Evolutionary conservation across 129 eudicot species (phyloP), one percentile per base, ranked within the genome.

Genomic region (Solidago caesia): DNA sequence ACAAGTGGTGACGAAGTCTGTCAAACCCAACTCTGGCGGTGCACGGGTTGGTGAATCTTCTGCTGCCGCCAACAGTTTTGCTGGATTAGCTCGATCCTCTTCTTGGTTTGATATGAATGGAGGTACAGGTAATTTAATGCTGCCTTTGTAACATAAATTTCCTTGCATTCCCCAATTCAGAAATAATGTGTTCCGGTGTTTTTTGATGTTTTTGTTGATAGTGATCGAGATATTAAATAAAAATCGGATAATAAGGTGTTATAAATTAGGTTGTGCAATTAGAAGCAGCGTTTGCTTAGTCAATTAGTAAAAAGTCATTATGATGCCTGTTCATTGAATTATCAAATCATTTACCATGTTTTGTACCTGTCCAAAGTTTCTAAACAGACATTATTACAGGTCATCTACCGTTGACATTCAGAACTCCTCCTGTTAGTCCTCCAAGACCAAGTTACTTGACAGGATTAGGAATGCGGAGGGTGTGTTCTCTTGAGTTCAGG

Each of bases 371-470:
- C 15, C 71, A 25, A 5, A 8, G 7, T 1, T 63, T 65, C 66
- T 64, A 47, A 12, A 1, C 64, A 48, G 2, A 10, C 6, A 14
- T 16, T 4, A 25, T 4, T 66, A 83, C 87, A 82, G 93, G 92
- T 44, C 90, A 82, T 82, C 59, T 84, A 60, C 88, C 96, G 25
- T 73, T 84, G 61, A 79, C 99, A 26, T 94, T 94, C 73, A 85
- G 99, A 84, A 94, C 97, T 43, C 99, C 97, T 21, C 99, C 99
- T 52, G 99, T 94, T 49, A 94, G 99, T 84, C 99, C 99, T 60
- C 99, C 99, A 62, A 82, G 96, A 51, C 85, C 97, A 61, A 94
- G 88, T 82, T 94, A 94, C 78, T 72, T 91, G 75, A 86, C 87
- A 0, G 85, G 82, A 70, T 49, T 80, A 25, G 90, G 79, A 15